Percentiles rank a stretch among this genome's conserved stretches.
Evolutionary conservation across 306 rosid genomes (phyloP).

Genomic region (Parietaria judaica): DNA sequence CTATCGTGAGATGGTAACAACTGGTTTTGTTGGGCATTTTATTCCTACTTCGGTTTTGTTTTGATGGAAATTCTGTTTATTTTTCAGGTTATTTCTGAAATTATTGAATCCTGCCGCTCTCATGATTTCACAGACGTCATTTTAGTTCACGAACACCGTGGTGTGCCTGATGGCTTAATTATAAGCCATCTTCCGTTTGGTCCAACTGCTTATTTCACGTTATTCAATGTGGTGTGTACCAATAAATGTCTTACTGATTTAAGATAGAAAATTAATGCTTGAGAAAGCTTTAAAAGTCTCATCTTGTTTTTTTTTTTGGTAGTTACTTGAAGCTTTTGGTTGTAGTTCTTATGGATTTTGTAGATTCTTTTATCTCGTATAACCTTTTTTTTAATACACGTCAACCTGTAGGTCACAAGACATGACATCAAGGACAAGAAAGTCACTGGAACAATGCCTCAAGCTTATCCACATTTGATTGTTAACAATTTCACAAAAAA

Average conservation of each 20-base stretch:
- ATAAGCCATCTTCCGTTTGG: constrained; percentile 85
- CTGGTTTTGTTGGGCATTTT: too few species aligned
- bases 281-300: too few species aligned
- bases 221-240: constrained; percentile 70
- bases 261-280: neutral
- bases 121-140: constrained; percentile 81
- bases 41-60: neutral
- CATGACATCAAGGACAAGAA: constrained; percentile 85
- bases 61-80: neutral
- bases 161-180: constrained; percentile 84
- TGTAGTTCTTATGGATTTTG: neutral
- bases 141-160: constrained; percentile 93
- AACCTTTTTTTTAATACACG: constrained; percentile 6
- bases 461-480: constrained; percentile 81
- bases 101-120: constrained; percentile 78
- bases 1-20: too few species aligned
- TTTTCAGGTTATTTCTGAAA: constrained; percentile 78
- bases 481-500: constrained; percentile 72
- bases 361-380: constrained; percentile 8
- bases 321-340: neutral
- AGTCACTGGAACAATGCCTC: constrained; percentile 86
- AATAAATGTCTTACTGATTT: too few species aligned
- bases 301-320: too few species aligned
- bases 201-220: constrained; percentile 90
- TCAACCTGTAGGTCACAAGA: constrained; percentile 58